Conservation (phyloP, 148 eudicot species). For the Diospyros kaki region DNA sequence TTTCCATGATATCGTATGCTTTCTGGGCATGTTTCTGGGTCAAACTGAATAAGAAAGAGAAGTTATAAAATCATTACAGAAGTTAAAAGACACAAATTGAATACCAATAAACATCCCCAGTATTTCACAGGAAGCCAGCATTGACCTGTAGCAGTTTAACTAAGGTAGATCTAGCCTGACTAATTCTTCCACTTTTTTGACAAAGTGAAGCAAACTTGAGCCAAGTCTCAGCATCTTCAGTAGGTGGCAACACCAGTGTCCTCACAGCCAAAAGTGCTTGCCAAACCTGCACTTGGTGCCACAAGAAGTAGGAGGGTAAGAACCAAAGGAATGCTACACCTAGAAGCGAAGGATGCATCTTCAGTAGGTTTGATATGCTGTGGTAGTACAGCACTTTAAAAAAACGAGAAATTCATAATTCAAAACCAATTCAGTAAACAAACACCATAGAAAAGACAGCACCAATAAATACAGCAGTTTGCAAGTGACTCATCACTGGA, state of each 20-base stretch:
- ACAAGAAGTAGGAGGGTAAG: not conserved
- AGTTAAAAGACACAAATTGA: not conserved
- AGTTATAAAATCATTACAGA: constrained; percentile 5
- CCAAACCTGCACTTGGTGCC: constrained; percentile 66
- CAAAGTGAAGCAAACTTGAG: constrained; percentile 92
- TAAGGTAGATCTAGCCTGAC: constrained; percentile 90
- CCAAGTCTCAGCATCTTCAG: constrained; percentile 92
- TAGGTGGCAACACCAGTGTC: constrained; percentile 89
- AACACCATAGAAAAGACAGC: not conserved
- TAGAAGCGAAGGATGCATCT: not conserved
- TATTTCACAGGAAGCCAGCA: not conserved
- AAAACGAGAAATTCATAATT: not conserved
- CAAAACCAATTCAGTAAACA: not conserved
- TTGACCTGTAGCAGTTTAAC: constrained; percentile 83
- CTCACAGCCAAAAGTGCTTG: constrained; percentile 88
- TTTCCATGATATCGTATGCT: constrained; percentile 68
- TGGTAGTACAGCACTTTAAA: no score
- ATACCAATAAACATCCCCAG: not conserved
- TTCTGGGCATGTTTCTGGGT: constrained; percentile 80
- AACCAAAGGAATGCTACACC: not conserved
- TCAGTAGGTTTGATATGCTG: not conserved
- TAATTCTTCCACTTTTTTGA: constrained; percentile 82
- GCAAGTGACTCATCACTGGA: not conserved
- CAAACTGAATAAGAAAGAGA: constrained; percentile 51
- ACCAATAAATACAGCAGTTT: not conserved